Percentiles rank a stretch among this genome's conserved stretches.
Conservation (phyloP, 179 eudicot species). For the Beta macrorhiza region DNA sequence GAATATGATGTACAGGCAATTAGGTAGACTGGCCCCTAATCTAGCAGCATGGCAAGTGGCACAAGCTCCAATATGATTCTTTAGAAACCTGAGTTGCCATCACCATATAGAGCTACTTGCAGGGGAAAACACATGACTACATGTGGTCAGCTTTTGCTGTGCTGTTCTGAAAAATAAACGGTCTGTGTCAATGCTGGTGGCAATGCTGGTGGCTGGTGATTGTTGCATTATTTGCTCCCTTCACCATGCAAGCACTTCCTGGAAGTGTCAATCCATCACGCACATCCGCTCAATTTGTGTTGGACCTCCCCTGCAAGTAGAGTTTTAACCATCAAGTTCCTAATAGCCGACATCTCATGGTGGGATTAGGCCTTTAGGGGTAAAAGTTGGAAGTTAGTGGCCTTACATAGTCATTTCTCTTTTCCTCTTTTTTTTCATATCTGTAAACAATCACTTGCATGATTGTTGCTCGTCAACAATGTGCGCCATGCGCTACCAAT, state of each 20-base stretch:
- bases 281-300: not conserved
- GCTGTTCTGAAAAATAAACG: not conserved
- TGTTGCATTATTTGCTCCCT: not conserved
- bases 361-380: not conserved
- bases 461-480: not conserved
- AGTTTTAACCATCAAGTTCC: not conserved
- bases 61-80: not conserved
- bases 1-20: not conserved
- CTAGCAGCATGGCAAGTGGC: not conserved
- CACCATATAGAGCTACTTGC: not conserved
- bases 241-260: not conserved
- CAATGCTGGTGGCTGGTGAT: not conserved
- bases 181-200: too few species aligned
- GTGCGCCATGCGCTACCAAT: not conserved
- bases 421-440: too few species aligned
- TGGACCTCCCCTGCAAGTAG: not conserved
- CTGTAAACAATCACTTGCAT: not conserved
- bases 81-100: constrained; percentile 2
- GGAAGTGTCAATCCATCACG: not conserved
- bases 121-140: not conserved
- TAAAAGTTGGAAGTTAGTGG: not conserved
- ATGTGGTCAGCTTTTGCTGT: not conserved
- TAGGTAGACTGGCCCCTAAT: not conserved
- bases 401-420: not conserved
- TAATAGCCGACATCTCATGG: not conserved